These are phyloP conservation scores for Fraxinus pennsylvanica DNA, from an alignment of 257 asterid genomes.

Conservation along the genomic window DNA sequence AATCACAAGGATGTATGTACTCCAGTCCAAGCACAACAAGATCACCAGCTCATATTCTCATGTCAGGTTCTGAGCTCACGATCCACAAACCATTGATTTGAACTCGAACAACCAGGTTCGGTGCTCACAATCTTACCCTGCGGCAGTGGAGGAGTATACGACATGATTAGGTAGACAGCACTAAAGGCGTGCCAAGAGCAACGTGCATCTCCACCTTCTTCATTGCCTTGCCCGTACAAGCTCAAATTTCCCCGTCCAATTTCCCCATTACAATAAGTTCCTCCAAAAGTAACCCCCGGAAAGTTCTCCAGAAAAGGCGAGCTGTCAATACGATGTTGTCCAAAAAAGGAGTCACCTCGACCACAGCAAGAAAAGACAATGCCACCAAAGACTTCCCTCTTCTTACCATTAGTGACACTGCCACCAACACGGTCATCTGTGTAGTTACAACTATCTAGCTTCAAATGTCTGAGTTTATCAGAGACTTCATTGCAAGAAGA, in stretches of 20 bases:
- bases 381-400: constrained; percentile 65
- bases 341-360: constrained; percentile 64
- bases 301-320: constrained; percentile 63
- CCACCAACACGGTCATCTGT: neutral
- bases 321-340: constrained; percentile 47
- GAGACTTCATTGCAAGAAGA: constrained; percentile 43
- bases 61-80: neutral
- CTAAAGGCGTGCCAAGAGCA: constrained; percentile 57
- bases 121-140: neutral
- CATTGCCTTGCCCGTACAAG: constrained; percentile 41
- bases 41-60: neutral
- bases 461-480: constrained; percentile 42
- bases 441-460: constrained; percentile 29
- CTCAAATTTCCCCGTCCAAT: constrained; percentile 49
- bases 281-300: constrained; percentile 65
- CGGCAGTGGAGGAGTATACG: constrained; percentile 46
- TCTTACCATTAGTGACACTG: constrained; percentile 15
- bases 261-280: constrained; percentile 77
- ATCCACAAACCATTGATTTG: neutral
- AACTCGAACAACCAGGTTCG: neutral
- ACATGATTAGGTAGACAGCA: constrained; percentile 62
- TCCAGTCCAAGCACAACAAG: neutral
- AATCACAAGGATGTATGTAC: neutral
- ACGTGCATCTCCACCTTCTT: constrained; percentile 32
- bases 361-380: constrained; percentile 73